Evolutionary conservation across 805 yeast species (phyloP).

Genomic region (Sugiyamaella mastotermitis): DNA sequence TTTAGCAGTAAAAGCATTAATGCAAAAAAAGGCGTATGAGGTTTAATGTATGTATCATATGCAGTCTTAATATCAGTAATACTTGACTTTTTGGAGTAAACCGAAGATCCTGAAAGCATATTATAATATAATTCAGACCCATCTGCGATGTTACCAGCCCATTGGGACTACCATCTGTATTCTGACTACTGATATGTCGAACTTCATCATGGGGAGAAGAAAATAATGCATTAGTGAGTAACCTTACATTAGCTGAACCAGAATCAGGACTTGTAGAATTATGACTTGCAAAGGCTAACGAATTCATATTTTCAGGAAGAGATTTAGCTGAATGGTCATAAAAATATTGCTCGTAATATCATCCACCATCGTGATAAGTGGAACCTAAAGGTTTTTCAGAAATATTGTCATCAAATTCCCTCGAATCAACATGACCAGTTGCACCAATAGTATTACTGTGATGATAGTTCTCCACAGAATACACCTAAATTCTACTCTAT

Average conservation of each 20-base stretch:
- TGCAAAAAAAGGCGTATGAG: slow-evolving; percentile 11
- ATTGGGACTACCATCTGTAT: neutral
- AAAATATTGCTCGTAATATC: too few species aligned
- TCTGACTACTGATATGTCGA: neutral
- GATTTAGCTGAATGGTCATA: too few species aligned
- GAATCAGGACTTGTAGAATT: too few species aligned
- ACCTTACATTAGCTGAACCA: neutral
- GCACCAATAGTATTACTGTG: too few species aligned
- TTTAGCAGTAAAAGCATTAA: neutral
- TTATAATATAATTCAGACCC: neutral
- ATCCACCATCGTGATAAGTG: too few species aligned
- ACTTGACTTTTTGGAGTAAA: neutral
- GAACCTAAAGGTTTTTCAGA: too few species aligned
- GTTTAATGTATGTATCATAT: slow-evolving; percentile 9
- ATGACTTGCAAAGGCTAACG: too few species aligned
- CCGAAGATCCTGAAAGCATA: neutral
- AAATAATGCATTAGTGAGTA: neutral
- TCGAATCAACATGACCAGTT: too few species aligned
- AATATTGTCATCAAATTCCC: too few species aligned
- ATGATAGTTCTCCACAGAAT: too few species aligned
- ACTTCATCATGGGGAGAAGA: neutral
- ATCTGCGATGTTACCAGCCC: neutral
- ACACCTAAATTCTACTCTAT: too few species aligned
- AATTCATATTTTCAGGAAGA: too few species aligned
- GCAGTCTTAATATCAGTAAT: slow-evolving; percentile 9